A percentile compares a stretch with the other conserved stretches of the same genome.
Conservation (phyloP, 2,329 filamentous ascomycete species). For the Aspergillus tamarii region DNA sequence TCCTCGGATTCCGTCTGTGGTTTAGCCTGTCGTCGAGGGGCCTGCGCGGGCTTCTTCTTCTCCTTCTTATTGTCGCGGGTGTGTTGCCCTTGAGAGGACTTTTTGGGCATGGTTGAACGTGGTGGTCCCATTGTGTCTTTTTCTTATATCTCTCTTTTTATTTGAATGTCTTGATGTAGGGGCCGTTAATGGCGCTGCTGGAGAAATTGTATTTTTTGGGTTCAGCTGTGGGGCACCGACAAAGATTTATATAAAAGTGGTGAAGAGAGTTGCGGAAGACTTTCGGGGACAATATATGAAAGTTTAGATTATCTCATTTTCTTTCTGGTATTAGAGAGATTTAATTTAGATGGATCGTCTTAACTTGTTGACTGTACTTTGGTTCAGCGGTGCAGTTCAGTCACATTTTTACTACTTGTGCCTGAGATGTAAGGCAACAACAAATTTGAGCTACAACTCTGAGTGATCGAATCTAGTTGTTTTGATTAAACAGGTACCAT, state of each 20-base stretch:
- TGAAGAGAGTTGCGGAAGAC: neutral
- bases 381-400: neutral
- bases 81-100: conserved; percentile 4
- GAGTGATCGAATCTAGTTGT: neutral
- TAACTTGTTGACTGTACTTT: neutral
- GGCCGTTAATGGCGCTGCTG: neutral
- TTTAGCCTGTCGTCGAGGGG: conserved; percentile 11
- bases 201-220: neutral
- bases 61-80: conserved; percentile 13
- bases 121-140: conserved; percentile 16
- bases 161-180: neutral
- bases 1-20: conserved; percentile 7
- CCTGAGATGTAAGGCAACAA: neutral
- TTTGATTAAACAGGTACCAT: neutral
- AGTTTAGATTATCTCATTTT: neutral
- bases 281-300: neutral
- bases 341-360: neutral
- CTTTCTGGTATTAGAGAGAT: neutral
- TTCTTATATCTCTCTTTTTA: neutral
- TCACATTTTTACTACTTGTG: neutral
- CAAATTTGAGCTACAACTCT: neutral
- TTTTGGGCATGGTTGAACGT: conserved; percentile 7
- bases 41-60: conserved; percentile 14
- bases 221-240: neutral
- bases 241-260: neutral